Evolutionary conservation across 495 filamentous ascomycete genomes (phyloP).

Genomic region (Lophiostoma macrostomum): DNA sequence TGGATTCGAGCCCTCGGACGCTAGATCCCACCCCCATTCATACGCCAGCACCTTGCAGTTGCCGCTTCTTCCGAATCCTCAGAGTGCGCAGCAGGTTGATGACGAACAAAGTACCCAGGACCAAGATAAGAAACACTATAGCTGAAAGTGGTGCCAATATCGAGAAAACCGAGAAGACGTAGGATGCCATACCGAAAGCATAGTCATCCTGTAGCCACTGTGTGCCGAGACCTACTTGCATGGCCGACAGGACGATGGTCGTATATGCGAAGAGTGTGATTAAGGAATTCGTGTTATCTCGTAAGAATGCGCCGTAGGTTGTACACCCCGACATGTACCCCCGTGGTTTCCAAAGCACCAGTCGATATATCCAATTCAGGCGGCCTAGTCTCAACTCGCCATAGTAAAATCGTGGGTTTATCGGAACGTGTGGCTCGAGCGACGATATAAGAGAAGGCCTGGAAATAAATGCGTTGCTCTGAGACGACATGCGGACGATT

Average conservation of each 20-base stretch:
- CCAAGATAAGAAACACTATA: neutral
- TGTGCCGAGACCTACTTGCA: constrained; percentile 58
- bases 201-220: constrained; percentile 38
- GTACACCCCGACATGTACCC: constrained; percentile 24
- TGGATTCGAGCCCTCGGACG: no score
- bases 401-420: constrained; percentile 32
- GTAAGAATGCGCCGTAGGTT: constrained; percentile 35
- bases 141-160: constrained; percentile 19
- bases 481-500: constrained; percentile 2
- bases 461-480: no score
- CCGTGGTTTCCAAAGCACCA: neutral
- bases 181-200: constrained; percentile 49
- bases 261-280: constrained; percentile 48
- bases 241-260: constrained; percentile 52
- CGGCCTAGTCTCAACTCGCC: constrained; percentile 33
- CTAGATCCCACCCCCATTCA: no score
- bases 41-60: constrained; percentile 13
- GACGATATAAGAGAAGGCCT: no score
- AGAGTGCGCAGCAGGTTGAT: constrained; percentile 18
- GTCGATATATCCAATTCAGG: constrained; percentile 31
- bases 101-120: constrained; percentile 9
- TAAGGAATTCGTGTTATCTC: constrained; percentile 48
- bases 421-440: constrained; percentile 7
- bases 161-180: constrained; percentile 52
- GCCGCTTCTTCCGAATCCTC: constrained; percentile 1